Evolutionary conservation across 2,329 filamentous ascomycete species (phyloP).

Genomic region (Fusarium decemcellulare): DNA sequence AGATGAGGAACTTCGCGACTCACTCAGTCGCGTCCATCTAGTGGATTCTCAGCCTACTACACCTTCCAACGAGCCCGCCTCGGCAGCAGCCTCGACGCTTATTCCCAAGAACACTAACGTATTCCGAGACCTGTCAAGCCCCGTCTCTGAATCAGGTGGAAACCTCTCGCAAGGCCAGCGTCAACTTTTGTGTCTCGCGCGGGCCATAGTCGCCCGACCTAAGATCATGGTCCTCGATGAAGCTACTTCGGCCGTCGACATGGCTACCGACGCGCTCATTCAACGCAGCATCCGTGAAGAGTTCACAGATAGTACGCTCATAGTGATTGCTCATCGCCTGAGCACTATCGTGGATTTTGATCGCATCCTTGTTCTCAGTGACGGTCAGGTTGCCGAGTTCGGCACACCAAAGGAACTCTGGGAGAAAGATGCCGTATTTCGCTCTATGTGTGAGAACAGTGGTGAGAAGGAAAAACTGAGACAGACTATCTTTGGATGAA

Average conservation of each 20-base stretch:
- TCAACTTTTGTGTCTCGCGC: slow-evolving; percentile 81
- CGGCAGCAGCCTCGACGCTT: slow-evolving; percentile 51
- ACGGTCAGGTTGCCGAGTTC: slow-evolving; percentile 77
- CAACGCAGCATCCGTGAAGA: slow-evolving; percentile 81
- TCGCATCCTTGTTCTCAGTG: slow-evolving; percentile 78
- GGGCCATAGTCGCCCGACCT: slow-evolving; percentile 79
- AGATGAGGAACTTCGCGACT: slow-evolving; percentile 78
- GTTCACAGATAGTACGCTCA: slow-evolving; percentile 76
- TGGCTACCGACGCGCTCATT: slow-evolving; percentile 81
- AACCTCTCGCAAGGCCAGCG: slow-evolving; percentile 84
- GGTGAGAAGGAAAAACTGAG: slow-evolving; percentile 70
- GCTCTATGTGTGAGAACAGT: slow-evolving; percentile 74
- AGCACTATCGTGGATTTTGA: slow-evolving; percentile 86
- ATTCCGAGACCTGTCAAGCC: slow-evolving; percentile 73
- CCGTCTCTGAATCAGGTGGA: slow-evolving; percentile 79
- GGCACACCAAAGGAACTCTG: slow-evolving; percentile 75
- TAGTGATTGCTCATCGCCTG: slow-evolving; percentile 83
- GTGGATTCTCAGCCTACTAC: slow-evolving; percentile 59
- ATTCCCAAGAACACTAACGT: slow-evolving; percentile 72
- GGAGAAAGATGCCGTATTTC: slow-evolving; percentile 69
- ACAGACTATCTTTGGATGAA: slow-evolving; percentile 58
- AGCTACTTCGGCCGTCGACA: slow-evolving; percentile 84
- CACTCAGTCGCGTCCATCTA: slow-evolving; percentile 80
- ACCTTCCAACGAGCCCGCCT: slow-evolving; percentile 56
- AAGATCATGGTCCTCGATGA: slow-evolving; percentile 87